These are phyloP conservation scores for Cladosporium sp. DNA, from an alignment of 2,329 filamentous ascomycete species.

Conservation along the genomic window DNA sequence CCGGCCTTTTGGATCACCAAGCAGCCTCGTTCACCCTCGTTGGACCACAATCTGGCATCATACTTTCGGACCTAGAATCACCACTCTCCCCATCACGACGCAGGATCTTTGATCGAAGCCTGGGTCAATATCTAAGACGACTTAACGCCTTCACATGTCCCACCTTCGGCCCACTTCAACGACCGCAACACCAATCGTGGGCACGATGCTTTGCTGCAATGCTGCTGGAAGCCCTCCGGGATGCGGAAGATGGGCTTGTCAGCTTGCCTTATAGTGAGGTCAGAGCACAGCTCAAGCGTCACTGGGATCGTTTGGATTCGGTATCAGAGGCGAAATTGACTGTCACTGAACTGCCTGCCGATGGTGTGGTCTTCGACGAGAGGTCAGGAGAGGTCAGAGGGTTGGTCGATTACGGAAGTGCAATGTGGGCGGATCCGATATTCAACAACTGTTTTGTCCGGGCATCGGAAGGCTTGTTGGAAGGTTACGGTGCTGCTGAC, in stretches of 20 bases:
- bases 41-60: conserved; percentile 33
- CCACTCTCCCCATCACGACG: conserved; percentile 40
- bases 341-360: conserved; percentile 51
- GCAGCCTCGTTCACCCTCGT: conserved; percentile 32
- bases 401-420: conserved; percentile 55
- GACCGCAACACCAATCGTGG: conserved; percentile 48
- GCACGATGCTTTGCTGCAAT: conserved; percentile 54
- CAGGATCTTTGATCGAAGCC: conserved; percentile 42
- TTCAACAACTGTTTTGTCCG: conserved; percentile 54
- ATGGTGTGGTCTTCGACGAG: conserved; percentile 54
- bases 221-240: conserved; percentile 56
- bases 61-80: conserved; percentile 33
- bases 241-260: conserved; percentile 61
- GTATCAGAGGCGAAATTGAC: conserved; percentile 56
- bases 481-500: conserved; percentile 45
- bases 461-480: conserved; percentile 45
- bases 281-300: conserved; percentile 50
- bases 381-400: conserved; percentile 52
- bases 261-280: conserved; percentile 59
- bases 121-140: conserved; percentile 45
- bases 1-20: conserved; percentile 43
- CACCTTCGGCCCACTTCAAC: conserved; percentile 53
- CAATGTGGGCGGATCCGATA: conserved; percentile 59
- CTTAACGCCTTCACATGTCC: conserved; percentile 51
- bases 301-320: conserved; percentile 51